phyloP scores from a whole-genome alignment of 495 filamentous ascomycete genomes.

The Pseudevernia furfuracea region DNA sequence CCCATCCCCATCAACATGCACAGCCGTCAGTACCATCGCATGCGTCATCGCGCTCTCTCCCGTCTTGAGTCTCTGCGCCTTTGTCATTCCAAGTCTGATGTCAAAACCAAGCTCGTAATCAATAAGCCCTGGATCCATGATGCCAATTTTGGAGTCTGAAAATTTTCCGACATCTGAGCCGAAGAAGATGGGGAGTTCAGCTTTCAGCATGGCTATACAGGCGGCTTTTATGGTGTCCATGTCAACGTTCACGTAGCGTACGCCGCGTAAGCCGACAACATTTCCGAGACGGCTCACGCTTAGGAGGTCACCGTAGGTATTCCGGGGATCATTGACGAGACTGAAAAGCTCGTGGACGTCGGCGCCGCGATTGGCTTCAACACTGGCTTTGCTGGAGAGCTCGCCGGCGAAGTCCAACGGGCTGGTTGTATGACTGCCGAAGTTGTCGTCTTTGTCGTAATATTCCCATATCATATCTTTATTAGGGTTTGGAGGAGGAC shows the following conservation, averaged over 20 bases:
- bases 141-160: constrained; percentile 52
- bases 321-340: constrained; percentile 75
- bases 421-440: constrained; percentile 49
- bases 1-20: constrained; percentile 60
- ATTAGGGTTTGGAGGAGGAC: constrained; percentile 60
- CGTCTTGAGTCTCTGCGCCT: constrained; percentile 60
- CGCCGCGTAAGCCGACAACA: constrained; percentile 58
- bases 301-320: constrained; percentile 59
- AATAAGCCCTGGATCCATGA: constrained; percentile 66
- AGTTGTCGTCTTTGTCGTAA: constrained; percentile 56
- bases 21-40: constrained; percentile 82
- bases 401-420: constrained; percentile 61
- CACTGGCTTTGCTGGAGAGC: constrained; percentile 34
- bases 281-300: constrained; percentile 75
- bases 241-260: constrained; percentile 76
- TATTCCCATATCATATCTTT: constrained; percentile 71
- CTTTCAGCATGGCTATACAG: constrained; percentile 66
- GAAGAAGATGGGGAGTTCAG: constrained; percentile 76
- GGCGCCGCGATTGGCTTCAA: constrained; percentile 44
- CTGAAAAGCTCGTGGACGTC: constrained; percentile 59
- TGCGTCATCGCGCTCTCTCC: constrained; percentile 79
- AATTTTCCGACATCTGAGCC: constrained; percentile 82
- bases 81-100: constrained; percentile 59
- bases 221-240: constrained; percentile 63
- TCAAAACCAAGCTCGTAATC: constrained; percentile 77